These are phyloP conservation scores for Ophidiomyces ophidiicola DNA, from an alignment of 2,329 filamentous ascomycete species.

Conservation along the genomic window DNA sequence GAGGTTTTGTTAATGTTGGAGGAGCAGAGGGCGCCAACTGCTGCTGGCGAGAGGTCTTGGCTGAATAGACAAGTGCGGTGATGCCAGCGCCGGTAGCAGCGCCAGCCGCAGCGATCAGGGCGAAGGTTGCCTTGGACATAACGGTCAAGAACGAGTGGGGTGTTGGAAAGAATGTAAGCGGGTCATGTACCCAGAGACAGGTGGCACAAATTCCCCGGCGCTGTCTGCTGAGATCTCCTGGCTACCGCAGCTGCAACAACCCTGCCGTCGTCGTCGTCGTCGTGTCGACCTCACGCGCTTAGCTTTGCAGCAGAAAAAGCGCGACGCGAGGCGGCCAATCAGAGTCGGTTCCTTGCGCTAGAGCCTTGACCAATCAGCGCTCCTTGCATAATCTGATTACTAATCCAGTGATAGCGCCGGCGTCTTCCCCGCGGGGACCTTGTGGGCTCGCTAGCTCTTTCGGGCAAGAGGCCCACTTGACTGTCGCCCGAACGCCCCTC, in stretches of 20 bases:
- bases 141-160: constrained; percentile 15
- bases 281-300: too few relatives aligned
- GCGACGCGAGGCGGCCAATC: too few relatives aligned
- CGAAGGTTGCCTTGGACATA: constrained; percentile 71
- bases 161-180: neutral
- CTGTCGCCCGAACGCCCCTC: neutral
- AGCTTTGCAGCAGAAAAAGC: too few relatives aligned
- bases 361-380: constrained; percentile 20
- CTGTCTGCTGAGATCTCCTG: neutral
- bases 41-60: constrained; percentile 43
- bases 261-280: too few relatives aligned
- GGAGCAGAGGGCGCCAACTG: constrained; percentile 26
- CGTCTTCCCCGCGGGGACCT: constrained; percentile 14
- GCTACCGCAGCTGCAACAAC: neutral
- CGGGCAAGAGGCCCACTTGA: too few relatives aligned
- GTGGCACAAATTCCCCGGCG: neutral
- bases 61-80: constrained; percentile 55
- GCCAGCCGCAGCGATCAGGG: constrained; percentile 62
- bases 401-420: neutral
- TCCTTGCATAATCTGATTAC: neutral
- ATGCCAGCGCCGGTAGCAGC: constrained; percentile 64
- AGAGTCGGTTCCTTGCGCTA: neutral
- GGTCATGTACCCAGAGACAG: neutral
- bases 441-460: constrained; percentile 16
- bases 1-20: constrained; percentile 21